phyloP scores from a whole-genome alignment of 768 basidiomycete species.

The Pleurotus platypus region DNA sequence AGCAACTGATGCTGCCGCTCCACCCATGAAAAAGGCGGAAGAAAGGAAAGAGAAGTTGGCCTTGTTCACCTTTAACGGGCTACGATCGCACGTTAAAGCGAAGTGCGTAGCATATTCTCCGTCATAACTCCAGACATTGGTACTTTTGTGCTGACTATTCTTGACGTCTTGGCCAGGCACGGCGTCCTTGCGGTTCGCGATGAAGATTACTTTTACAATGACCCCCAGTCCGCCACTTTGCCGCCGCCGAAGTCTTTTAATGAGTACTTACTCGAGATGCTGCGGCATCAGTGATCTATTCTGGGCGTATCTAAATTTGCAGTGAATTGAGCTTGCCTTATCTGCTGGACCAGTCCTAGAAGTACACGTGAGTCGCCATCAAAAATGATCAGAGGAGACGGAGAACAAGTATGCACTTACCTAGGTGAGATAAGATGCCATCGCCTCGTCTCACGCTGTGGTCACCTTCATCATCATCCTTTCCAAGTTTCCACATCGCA shows the following conservation, averaged over 20 bases:
- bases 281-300: too few relatives aligned
- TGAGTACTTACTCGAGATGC: too few relatives aligned
- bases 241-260: not conserved
- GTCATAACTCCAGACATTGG: not conserved
- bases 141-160: constrained; percentile 7
- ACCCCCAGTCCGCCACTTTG: not conserved
- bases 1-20: not conserved
- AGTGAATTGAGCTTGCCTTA: too few relatives aligned
- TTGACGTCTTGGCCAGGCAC: constrained; percentile 37
- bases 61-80: constrained; percentile 47
- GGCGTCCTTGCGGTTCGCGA: constrained; percentile 41
- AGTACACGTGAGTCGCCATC: too few relatives aligned
- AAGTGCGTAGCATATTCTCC: constrained; percentile 37
- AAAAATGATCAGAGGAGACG: too few relatives aligned
- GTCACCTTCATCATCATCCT: too few relatives aligned
- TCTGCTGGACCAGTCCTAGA: too few relatives aligned
- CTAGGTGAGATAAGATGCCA: too few relatives aligned
- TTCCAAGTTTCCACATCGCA: too few relatives aligned
- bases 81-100: constrained; percentile 59
- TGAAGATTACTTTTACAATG: constrained; percentile 44
- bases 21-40: constrained; percentile 8
- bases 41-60: constrained; percentile 16
- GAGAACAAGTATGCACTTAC: too few relatives aligned
- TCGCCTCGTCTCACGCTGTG: too few relatives aligned
- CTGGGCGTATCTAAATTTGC: too few relatives aligned